Conservation (phyloP, 2,329 filamentous ascomycete species). For the Periconia macrospinosa region DNA sequence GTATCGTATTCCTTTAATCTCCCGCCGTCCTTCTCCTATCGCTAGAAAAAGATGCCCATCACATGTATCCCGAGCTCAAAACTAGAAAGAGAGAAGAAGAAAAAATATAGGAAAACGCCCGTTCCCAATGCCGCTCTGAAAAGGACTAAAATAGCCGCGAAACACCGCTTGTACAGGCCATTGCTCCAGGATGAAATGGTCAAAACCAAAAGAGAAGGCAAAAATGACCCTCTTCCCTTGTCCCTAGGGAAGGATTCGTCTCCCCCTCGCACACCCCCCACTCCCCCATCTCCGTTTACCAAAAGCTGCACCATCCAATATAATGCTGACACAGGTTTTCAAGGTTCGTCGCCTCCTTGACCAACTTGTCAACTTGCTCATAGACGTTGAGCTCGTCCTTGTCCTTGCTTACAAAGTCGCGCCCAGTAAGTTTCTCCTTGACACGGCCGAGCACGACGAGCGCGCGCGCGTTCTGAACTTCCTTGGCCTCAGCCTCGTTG, state of each 20-base stretch:
- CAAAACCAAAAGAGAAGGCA: too few species aligned
- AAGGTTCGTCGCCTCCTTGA: conserved; percentile 92
- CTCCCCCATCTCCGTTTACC: conserved; percentile 56
- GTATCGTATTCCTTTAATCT: too few species aligned
- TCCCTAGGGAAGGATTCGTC: not conserved
- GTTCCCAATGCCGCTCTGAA: too few species aligned
- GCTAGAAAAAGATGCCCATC: too few species aligned
- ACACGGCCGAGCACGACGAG: conserved; percentile 90
- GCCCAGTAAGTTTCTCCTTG: conserved; percentile 91
- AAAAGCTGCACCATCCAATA: conserved; percentile 98
- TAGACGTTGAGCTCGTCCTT: conserved; percentile 80
- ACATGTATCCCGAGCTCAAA: too few species aligned
- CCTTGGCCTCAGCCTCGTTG: conserved; percentile 54
- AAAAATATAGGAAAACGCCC: too few species aligned
- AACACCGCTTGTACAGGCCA: too few species aligned
- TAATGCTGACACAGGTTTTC: conserved; percentile 99
- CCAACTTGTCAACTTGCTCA: conserved; percentile 89
- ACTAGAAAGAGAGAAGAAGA: too few species aligned
- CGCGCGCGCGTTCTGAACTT: conserved; percentile 91
- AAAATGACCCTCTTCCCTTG: not conserved
- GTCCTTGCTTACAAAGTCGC: conserved; percentile 78
- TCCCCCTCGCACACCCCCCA: not conserved
- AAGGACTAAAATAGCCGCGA: too few species aligned
- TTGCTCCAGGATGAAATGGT: not conserved
- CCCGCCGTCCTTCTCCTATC: too few species aligned